Percentiles rank a stretch among this genome's conserved stretches.
Conservation (phyloP, 305 asterid genomes). For the Fraxinus xanthoxyloides region DNA sequence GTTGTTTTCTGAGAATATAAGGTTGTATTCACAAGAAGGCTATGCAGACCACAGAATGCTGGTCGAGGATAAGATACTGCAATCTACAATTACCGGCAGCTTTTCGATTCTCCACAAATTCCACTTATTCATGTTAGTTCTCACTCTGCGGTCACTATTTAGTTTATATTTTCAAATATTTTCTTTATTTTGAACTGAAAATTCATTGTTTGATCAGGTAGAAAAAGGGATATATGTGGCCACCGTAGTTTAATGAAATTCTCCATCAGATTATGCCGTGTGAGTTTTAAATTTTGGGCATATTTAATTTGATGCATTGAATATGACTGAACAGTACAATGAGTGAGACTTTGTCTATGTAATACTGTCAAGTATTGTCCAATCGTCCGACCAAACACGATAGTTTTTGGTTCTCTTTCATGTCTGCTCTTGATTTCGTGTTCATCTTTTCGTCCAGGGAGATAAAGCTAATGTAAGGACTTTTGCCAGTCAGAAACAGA, state of each 20-base stretch:
- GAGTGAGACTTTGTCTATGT: not conserved
- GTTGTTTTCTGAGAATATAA: not conserved
- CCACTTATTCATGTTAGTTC: not conserved
- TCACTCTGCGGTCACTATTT: not conserved
- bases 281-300: constrained; percentile 33
- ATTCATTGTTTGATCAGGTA: constrained; percentile 29
- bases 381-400: not conserved
- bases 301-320: not conserved
- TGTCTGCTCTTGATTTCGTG: not conserved
- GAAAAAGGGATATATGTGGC: constrained; percentile 35
- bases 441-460: constrained; percentile 28
- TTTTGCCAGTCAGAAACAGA: constrained; percentile 50
- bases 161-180: not conserved
- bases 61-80: constrained; percentile 14
- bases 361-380: not conserved
- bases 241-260: constrained; percentile 20
- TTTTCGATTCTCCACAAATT: constrained; percentile 25
- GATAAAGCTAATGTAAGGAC: constrained; percentile 35
- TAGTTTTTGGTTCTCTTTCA: not conserved
- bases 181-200: constrained; percentile 16
- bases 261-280: constrained; percentile 36
- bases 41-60: constrained; percentile 26
- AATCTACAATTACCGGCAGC: constrained; percentile 13
- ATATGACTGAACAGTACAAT: not conserved
- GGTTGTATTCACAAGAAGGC: constrained; percentile 20